Evolutionary conservation across 2,329 filamentous ascomycete species (phyloP), one percentile per base, ranked within the genome.

Genomic region (Fusarium haematococcum): DNA sequence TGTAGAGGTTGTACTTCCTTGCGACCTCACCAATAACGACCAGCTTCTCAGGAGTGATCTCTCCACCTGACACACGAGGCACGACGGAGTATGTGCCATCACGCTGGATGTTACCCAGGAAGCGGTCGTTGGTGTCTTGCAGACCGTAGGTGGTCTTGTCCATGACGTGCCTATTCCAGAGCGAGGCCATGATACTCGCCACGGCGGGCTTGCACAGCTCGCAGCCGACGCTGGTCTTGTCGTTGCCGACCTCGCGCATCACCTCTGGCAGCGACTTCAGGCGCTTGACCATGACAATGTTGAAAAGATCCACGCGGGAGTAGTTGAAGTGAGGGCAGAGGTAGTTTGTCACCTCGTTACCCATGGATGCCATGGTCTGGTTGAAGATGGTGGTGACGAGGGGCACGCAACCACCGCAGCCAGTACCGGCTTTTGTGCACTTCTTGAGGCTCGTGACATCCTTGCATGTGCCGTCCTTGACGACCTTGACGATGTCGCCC

Each of bases 71-170:
- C 1, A 98, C 91, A 52, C 95, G 91, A 4, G 95, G 95, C 1
- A 98, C 89, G 13, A 98, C 95, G 1, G 93, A 96, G 83, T 95
- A 98, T 0, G 95, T 98, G 45, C 95, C 95, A 82, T 98, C 95
- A 41, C 95, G 90, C 82, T 98, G 95, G 65, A 98, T 97, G 80
- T 98, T 98, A 61, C 91, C 95, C 59, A 98, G 85, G 82, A 94
- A 98, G 52, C 92, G 88, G 82, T 98, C 95, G 81, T 98, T 98
- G 6, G 95, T 98, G 69, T 98, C 95, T 82, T 97, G 95, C 1
- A 97, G 87, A 25, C 94, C 94, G 79, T 94, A 90, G 4, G 89
- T 85, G 0, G 91, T 86, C 68, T 88, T 87, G 74, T 94, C 91
- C 86, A 98, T 91, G 72, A 98, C 87, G 79, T 97, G 94, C 70